Evolutionary conservation across 75 land plant species (phyloP).

Genomic region (Gnetum montanum): DNA sequence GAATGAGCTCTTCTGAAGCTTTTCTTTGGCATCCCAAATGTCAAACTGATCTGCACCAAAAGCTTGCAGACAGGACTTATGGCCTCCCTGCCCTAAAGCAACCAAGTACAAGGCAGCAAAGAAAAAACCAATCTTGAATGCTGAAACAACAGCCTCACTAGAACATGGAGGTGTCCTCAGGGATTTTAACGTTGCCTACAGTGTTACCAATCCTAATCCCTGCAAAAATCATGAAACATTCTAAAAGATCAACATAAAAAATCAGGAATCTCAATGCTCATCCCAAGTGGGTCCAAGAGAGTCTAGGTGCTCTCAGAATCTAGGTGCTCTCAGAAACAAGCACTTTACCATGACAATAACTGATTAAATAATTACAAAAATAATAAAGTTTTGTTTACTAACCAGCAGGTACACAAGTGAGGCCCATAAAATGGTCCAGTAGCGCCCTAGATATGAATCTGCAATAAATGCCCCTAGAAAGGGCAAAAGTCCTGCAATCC

Average conservation of each 20-base stretch:
- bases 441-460: constrained; percentile 47
- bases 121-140: constrained; percentile 17
- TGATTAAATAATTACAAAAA: no score
- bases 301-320: no score
- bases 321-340: no score
- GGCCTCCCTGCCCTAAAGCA: constrained; percentile 55
- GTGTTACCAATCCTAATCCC: constrained; percentile 31
- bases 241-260: no score
- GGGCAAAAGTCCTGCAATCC: constrained; percentile 27
- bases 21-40: constrained; percentile 19
- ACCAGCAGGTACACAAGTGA: constrained; percentile 33
- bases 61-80: constrained; percentile 72
- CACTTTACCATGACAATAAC: constrained; percentile 17
- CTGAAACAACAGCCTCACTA: no score
- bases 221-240: no score
- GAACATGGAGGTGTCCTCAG: no score
- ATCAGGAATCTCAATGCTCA: no score
- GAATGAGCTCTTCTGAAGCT: constrained; percentile 41
- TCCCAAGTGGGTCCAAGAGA: no score
- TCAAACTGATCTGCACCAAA: constrained; percentile 89
- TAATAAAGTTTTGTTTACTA: no score
- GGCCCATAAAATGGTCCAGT: constrained; percentile 29
- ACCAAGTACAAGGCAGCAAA: constrained; percentile 38
- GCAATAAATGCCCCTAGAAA: constrained; percentile 53
- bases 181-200: constrained; percentile 20